phyloP scores from a whole-genome alignment of 2,329 filamentous ascomycete genomes.

The Hypoxylon sp. region DNA sequence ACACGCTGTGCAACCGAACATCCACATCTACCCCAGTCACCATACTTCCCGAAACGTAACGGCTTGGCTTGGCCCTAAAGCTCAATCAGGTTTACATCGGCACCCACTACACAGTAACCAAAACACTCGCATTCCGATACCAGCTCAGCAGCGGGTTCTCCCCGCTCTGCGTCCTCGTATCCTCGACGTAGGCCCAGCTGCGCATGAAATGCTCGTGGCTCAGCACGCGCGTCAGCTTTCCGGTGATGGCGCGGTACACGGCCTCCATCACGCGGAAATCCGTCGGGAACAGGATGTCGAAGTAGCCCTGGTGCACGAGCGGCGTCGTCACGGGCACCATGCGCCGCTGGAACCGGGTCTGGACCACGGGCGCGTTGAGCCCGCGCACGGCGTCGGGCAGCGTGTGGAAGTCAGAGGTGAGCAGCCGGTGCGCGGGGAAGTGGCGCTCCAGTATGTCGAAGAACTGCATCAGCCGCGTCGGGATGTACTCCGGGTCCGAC shows the following conservation, averaged over 20 bases:
- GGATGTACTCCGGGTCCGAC: slow-evolving; percentile 90
- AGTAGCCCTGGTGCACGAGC: slow-evolving; percentile 97
- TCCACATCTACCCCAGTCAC: no score
- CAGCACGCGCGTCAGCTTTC: slow-evolving; percentile 87
- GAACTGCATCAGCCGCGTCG: slow-evolving; percentile 95
- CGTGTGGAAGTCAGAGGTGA: slow-evolving; percentile 91
- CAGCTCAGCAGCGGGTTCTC: slow-evolving; percentile 94
- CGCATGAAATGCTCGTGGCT: slow-evolving; percentile 92
- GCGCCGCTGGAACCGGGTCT: slow-evolving; percentile 88
- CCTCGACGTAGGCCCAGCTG: slow-evolving; percentile 90
- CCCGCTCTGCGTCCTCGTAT: slow-evolving; percentile 88
- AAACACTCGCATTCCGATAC: slow-evolving; percentile 95
- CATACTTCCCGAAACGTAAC: no score
- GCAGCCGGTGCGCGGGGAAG: slow-evolving; percentile 90
- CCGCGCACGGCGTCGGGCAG: slow-evolving; percentile 87
- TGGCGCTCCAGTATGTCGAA: slow-evolving; percentile 90
- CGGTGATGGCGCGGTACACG: slow-evolving; percentile 92
- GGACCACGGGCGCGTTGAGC: slow-evolving; percentile 93
- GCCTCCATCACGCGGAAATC: slow-evolving; percentile 93
- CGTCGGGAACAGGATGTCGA: slow-evolving; percentile 98
- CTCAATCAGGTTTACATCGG: background rate
- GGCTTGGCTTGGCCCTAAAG: background rate
- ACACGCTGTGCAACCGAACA: no score
- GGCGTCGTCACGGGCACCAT: slow-evolving; percentile 93
- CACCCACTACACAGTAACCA: slow-evolving; percentile 79